These are phyloP conservation scores for Hanseniaspora vineae DNA, from an alignment of 805 yeast genomes.

Conservation along the genomic window DNA sequence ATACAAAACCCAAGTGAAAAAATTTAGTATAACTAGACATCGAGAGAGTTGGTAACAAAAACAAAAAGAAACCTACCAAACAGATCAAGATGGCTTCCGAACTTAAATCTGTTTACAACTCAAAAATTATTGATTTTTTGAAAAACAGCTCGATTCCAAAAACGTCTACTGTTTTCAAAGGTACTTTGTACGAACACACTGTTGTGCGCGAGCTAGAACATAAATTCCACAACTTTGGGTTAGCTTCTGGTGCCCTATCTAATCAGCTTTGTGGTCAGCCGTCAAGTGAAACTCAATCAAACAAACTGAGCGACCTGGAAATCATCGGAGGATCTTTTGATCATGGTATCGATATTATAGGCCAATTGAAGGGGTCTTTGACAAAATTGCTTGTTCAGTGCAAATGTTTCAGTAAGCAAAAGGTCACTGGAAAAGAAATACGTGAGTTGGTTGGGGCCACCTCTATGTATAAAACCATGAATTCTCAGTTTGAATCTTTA, in stretches of 20 bases:
- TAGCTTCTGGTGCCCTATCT: too few relatives aligned
- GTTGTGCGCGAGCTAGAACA: constrained; percentile 19
- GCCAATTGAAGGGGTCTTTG: constrained; percentile 10
- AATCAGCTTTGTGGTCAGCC: too few relatives aligned
- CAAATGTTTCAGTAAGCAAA: constrained; percentile 17
- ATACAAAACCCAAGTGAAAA: too few relatives aligned
- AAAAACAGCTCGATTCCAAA: not conserved
- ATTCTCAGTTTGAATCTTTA: constrained; percentile 8
- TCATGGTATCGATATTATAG: constrained; percentile 11
- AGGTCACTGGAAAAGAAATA: constrained; percentile 20
- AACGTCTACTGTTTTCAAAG: constrained; percentile 22
- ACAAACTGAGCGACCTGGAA: not conserved
- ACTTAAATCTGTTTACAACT: not conserved
- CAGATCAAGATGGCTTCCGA: not conserved
- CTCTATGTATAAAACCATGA: constrained; percentile 3
- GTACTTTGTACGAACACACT: constrained; percentile 21
- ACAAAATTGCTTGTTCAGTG: constrained; percentile 22
- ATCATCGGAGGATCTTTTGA: not conserved
- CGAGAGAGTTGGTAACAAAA: too few relatives aligned
- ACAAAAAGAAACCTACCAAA: not conserved
- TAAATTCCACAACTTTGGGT: constrained; percentile 11
- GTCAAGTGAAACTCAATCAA: not conserved
- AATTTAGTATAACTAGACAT: too few relatives aligned
- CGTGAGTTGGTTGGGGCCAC: constrained; percentile 22
- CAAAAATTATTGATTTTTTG: not conserved